These are phyloP conservation scores for Claviceps purpurea DNA, from an alignment of 2,329 filamentous ascomycete genomes.

Conservation along the genomic window DNA sequence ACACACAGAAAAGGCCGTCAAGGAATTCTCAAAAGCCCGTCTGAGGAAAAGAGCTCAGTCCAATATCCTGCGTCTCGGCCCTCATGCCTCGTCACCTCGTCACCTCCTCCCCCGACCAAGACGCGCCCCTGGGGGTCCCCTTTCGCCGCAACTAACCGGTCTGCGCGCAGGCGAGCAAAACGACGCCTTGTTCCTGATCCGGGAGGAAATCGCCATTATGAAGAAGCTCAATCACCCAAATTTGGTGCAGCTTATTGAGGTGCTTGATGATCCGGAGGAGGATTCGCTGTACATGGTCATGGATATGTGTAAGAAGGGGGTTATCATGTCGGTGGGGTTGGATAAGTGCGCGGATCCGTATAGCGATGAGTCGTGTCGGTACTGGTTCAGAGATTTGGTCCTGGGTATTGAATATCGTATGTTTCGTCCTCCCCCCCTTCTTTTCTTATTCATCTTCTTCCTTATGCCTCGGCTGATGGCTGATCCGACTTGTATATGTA, in stretches of 20 bases:
- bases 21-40: constrained; percentile 91
- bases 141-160: constrained; percentile 15
- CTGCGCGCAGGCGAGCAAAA: constrained; percentile 42
- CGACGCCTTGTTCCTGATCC: constrained; percentile 71
- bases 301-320: constrained; percentile 97
- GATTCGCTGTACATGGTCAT: constrained; percentile 98
- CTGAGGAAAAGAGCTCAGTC: constrained; percentile 84
- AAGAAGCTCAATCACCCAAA: constrained; percentile 95
- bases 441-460: background rate
- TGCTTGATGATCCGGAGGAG: constrained; percentile 87
- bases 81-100: constrained; percentile 17
- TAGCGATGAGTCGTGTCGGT: constrained; percentile 65
- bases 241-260: constrained; percentile 84
- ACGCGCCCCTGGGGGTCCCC: constrained; percentile 6
- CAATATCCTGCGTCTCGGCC: constrained; percentile 54
- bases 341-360: constrained; percentile 74
- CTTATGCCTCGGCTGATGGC: constrained; percentile 5
- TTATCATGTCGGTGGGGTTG: constrained; percentile 92
- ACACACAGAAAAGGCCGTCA: constrained; percentile 55
- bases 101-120: constrained; percentile 12
- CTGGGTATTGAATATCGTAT: constrained; percentile 83
- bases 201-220: constrained; percentile 97
- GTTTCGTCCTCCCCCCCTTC: constrained; percentile 17
- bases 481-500: constrained; percentile 18
- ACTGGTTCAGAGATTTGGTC: constrained; percentile 91